Conservation (phyloP, 805 yeast genomes). For the Yamadazyma insecticola region DNA sequence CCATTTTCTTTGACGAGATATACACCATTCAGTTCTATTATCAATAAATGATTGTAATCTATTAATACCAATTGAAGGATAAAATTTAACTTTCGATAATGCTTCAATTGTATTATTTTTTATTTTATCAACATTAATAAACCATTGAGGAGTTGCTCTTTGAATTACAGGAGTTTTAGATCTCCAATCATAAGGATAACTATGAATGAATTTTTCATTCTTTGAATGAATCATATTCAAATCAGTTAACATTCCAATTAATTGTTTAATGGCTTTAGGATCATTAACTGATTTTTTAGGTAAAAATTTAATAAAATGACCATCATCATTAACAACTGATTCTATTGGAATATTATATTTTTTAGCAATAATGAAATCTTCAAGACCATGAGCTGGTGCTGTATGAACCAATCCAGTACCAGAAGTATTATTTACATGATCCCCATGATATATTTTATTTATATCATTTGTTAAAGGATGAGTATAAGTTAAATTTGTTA, state of each 20-base stretch:
- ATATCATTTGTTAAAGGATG: slow-evolving; percentile 42
- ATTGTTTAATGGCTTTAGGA: slow-evolving; percentile 34
- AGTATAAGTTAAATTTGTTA: slow-evolving; percentile 8
- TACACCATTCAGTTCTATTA: slow-evolving; percentile 93
- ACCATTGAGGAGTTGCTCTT: slow-evolving; percentile 96
- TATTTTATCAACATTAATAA: slow-evolving; percentile 75
- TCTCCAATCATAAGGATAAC: slow-evolving; percentile 97
- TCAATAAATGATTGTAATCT: slow-evolving; percentile 69
- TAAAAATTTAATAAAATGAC: slow-evolving; percentile 59
- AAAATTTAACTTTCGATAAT: slow-evolving; percentile 59
- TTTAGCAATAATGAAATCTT: slow-evolving; percentile 75
- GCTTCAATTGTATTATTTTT: slow-evolving; percentile 59
- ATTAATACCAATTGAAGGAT: slow-evolving; percentile 68
- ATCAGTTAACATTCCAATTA: slow-evolving; percentile 46
- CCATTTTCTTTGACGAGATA: slow-evolving; percentile 94
- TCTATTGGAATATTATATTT: slow-evolving; percentile 51
- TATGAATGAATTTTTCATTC: slow-evolving; percentile 58
- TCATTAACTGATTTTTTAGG: slow-evolving; percentile 37
- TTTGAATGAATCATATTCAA: slow-evolving; percentile 44
- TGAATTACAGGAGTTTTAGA: slow-evolving; percentile 93
- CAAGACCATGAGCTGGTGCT: slow-evolving; percentile 98
- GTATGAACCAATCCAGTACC: slow-evolving; percentile 97
- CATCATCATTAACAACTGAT: slow-evolving; percentile 78
- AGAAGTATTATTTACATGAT: slow-evolving; percentile 71
- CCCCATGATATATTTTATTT: slow-evolving; percentile 70